These are phyloP conservation scores for Candida labiduridarum DNA, from an alignment of 1,139 yeast species.

Conservation along the genomic window DNA sequence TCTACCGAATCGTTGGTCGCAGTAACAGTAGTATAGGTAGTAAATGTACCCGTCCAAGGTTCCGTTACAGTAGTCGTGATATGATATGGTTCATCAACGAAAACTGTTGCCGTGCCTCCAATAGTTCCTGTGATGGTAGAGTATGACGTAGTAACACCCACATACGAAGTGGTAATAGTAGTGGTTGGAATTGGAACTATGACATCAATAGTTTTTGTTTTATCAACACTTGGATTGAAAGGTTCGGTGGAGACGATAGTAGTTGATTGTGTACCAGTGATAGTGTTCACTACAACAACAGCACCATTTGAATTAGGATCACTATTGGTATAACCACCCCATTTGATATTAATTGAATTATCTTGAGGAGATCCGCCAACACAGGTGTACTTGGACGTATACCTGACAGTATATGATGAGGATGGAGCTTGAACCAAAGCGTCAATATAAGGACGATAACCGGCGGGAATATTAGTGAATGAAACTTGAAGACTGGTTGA, in stretches of 20 bases:
- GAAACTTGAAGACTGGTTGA: slow-evolving; percentile 14
- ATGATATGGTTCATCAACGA: slow-evolving; percentile 18
- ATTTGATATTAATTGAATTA: slow-evolving; percentile 5
- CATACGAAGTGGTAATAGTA: slow-evolving; percentile 16
- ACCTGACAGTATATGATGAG: not conserved
- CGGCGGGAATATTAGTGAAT: slow-evolving; percentile 31
- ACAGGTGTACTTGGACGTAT: slow-evolving; percentile 22
- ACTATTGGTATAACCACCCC: slow-evolving; percentile 16
- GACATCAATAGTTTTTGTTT: slow-evolving; percentile 22
- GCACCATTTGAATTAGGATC: slow-evolving; percentile 24
- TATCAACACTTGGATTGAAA: slow-evolving; percentile 12
- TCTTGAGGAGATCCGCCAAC: slow-evolving; percentile 2
- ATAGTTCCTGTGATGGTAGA: not conserved
- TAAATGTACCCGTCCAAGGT: slow-evolving; percentile 18
- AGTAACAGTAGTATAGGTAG: slow-evolving; percentile 14
- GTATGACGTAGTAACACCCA: slow-evolving; percentile 3
- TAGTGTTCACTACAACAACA: slow-evolving; percentile 23
- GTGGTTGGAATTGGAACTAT: slow-evolving; percentile 19
- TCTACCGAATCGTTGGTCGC: slow-evolving; percentile 14
- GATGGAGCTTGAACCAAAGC: slow-evolving; percentile 13
- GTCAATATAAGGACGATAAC: slow-evolving; percentile 33
- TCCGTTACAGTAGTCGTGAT: slow-evolving; percentile 19
- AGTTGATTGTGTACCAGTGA: slow-evolving; percentile 26
- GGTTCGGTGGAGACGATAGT: slow-evolving; percentile 27
- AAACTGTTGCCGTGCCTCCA: slow-evolving; percentile 17